Evolutionary conservation across 2,329 filamentous ascomycete genomes (phyloP).

Genomic region (Penicillium sp.): DNA sequence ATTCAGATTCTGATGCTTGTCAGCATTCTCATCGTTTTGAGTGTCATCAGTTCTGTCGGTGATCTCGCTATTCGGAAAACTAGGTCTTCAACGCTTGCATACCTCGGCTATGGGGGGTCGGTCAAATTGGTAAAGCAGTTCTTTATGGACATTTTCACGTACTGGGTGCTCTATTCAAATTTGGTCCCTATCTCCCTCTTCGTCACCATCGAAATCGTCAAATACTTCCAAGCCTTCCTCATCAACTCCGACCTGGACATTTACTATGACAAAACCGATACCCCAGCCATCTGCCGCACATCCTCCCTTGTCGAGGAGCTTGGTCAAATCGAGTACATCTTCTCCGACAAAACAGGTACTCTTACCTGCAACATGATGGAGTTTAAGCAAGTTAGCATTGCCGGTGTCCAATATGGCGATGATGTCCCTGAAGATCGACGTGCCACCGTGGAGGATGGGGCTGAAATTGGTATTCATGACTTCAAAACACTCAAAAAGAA

Average conservation of each 20-base stretch:
- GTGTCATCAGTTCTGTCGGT: slow-evolving; percentile 81
- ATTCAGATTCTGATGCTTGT: slow-evolving; percentile 85
- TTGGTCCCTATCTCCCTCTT: slow-evolving; percentile 95
- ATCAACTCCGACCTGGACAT: slow-evolving; percentile 98
- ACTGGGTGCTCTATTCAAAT: slow-evolving; percentile 96
- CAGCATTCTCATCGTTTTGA: slow-evolving; percentile 70
- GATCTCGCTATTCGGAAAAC: slow-evolving; percentile 71
- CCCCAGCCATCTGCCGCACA: slow-evolving; percentile 87
- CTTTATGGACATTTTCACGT: slow-evolving; percentile 89
- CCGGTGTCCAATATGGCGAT: slow-evolving; percentile 85
- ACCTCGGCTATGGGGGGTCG: slow-evolving; percentile 57
- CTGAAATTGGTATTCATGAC: slow-evolving; percentile 71
- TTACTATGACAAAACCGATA: slow-evolving; percentile 92
- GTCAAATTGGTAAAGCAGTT: slow-evolving; percentile 69
- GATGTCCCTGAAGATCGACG: slow-evolving; percentile 84
- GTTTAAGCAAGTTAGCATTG: slow-evolving; percentile 89
- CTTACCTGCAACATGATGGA: slow-evolving; percentile 99
- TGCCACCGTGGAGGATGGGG: slow-evolving; percentile 66
- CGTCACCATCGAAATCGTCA: slow-evolving; percentile 93
- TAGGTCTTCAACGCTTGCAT: slow-evolving; percentile 55
- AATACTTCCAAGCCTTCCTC: slow-evolving; percentile 94
- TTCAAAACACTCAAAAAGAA: slow-evolving; percentile 69
- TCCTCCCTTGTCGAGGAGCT: slow-evolving; percentile 94
- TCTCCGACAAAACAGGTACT: slow-evolving; percentile 95
- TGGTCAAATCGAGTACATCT: slow-evolving; percentile 96